A percentile compares a stretch with the other conserved stretches of the same genome.
These are phyloP conservation scores for Austroboletus niveus DNA, from an alignment of 1,284 basidiomycete genomes.

Conservation along the genomic window DNA sequence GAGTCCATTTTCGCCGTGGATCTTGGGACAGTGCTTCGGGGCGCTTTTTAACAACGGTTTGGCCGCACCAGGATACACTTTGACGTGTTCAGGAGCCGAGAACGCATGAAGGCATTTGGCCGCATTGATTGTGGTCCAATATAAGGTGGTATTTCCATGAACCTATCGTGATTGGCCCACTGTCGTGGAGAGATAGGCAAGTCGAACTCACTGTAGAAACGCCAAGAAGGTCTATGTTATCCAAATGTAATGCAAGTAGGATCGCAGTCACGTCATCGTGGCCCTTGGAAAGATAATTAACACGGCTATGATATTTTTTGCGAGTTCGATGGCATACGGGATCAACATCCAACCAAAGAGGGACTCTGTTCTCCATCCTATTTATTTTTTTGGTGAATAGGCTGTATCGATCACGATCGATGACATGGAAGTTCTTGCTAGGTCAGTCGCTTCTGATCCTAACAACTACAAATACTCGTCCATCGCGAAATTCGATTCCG, in stretches of 20 bases:
- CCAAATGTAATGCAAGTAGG: conserved; percentile 64
- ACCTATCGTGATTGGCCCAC: conserved; percentile 42
- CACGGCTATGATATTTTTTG: neutral
- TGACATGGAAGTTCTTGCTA: neutral
- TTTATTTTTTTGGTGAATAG: no score
- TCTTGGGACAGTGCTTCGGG: conserved; percentile 61
- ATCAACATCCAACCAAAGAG: conserved; percentile 57
- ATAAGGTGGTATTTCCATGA: conserved; percentile 70
- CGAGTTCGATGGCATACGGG: conserved; percentile 39
- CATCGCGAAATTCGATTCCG: neutral
- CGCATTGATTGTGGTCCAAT: conserved; percentile 68
- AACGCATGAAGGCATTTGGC: conserved; percentile 72
- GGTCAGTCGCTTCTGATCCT: conserved; percentile 15
- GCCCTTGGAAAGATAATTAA: conserved; percentile 45
- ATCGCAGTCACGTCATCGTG: conserved; percentile 86
- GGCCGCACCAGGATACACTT: conserved; percentile 65
- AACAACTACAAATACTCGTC: conserved; percentile 24
- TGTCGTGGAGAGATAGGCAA: neutral
- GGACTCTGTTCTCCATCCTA: conserved; percentile 10
- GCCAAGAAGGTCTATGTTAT: conserved; percentile 65
- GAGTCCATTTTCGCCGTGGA: conserved; percentile 77
- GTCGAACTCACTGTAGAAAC: conserved; percentile 67
- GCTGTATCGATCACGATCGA: no score
- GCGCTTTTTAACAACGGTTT: conserved; percentile 56
- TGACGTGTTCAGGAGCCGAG: conserved; percentile 52